phyloP scores from a whole-genome alignment of 1,139 yeast genomes.

The Geotrichum cucujoidarum region DNA sequence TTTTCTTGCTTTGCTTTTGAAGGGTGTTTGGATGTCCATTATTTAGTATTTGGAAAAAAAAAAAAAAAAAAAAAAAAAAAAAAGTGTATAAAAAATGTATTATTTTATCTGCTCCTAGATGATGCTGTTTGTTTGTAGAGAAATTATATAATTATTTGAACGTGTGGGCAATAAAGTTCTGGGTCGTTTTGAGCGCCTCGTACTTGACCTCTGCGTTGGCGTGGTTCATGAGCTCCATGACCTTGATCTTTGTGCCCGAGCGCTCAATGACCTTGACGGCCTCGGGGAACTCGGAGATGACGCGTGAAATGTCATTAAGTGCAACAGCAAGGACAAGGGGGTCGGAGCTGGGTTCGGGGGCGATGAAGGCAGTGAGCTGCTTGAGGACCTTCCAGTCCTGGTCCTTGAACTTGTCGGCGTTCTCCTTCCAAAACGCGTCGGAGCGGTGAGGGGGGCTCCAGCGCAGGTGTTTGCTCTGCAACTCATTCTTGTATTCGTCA shows the following conservation, averaged over 20 bases:
- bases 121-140: constrained; percentile 20
- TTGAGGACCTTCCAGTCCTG: constrained; percentile 69
- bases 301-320: constrained; percentile 71
- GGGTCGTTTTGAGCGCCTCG: constrained; percentile 93
- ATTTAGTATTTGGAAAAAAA: no score
- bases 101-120: no score
- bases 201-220: constrained; percentile 84
- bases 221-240: constrained; percentile 81
- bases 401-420: constrained; percentile 69
- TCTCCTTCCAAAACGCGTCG: constrained; percentile 84
- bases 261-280: constrained; percentile 46
- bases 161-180: constrained; percentile 78
- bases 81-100: no score
- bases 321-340: constrained; percentile 45
- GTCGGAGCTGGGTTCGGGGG: constrained; percentile 25
- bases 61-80: no score
- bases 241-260: constrained; percentile 59
- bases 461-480: constrained; percentile 67
- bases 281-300: constrained; percentile 62
- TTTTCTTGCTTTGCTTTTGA: no score
- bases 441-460: constrained; percentile 95
- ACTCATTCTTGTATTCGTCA: constrained; percentile 85
- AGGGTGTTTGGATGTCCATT: no score
- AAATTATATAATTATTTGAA: constrained; percentile 37
- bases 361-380: constrained; percentile 42